Evolutionary conservation across 176 grass and related monocot species (phyloP).

Genomic region (Oryza australiensis): DNA sequence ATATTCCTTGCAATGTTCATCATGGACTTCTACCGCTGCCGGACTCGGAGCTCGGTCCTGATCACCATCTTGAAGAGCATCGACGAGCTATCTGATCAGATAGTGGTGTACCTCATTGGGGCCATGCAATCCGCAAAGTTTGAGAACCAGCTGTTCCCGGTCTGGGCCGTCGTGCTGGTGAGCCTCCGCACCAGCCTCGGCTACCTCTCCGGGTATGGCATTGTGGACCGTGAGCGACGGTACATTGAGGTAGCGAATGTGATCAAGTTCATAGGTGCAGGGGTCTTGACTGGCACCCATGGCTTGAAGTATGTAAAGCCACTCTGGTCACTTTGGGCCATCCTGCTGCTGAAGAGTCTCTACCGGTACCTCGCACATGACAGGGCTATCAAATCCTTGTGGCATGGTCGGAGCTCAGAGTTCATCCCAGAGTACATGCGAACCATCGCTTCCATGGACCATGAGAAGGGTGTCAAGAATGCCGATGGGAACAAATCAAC

Average conservation of each 20-base stretch:
- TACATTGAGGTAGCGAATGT: not conserved
- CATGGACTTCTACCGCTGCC: slow-evolving; percentile 9
- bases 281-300: not conserved
- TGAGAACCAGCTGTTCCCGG: not conserved
- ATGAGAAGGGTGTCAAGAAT: too few relatives aligned
- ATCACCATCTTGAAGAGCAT: not conserved
- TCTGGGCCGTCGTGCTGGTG: slow-evolving; percentile 1
- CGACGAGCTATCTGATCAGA: not conserved
- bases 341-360: not conserved
- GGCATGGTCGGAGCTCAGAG: slow-evolving; percentile 22
- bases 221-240: not conserved
- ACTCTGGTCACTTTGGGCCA: not conserved
- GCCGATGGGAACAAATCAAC: too few relatives aligned
- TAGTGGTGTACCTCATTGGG: not conserved
- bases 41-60: not conserved
- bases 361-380: not conserved
- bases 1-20: slow-evolving; percentile 25
- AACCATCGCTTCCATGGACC: too few relatives aligned
- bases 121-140: not conserved
- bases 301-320: not conserved
- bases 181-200: not conserved
- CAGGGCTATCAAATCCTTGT: not conserved
- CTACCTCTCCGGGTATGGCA: slow-evolving; percentile 17
- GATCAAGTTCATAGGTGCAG: not conserved
- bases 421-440: not conserved